Conservation (phyloP, 352 stramenopile species). For the Halophytophthora batemanensis region DNA sequence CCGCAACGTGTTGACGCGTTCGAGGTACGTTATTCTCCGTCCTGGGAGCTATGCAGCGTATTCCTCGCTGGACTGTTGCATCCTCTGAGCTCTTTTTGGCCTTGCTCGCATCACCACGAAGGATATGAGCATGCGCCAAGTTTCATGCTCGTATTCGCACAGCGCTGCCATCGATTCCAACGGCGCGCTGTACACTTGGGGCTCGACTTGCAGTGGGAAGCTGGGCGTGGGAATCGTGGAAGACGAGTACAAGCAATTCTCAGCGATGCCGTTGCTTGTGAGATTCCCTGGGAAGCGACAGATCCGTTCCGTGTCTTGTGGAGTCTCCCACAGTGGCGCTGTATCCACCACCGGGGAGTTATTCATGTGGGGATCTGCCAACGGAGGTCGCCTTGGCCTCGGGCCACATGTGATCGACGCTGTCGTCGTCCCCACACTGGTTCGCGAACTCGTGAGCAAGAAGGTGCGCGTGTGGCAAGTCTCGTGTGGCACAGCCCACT, state of each 20-base stretch:
- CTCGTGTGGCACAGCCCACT: slow-evolving; percentile 73
- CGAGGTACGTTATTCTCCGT: slow-evolving; percentile 22
- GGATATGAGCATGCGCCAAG: slow-evolving; percentile 40
- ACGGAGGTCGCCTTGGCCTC: slow-evolving; percentile 90
- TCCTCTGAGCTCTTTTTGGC: slow-evolving; percentile 1
- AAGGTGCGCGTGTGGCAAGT: slow-evolving; percentile 79
- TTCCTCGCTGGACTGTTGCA: slow-evolving; percentile 1
- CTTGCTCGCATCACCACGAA: slow-evolving; percentile 4
- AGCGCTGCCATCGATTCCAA: slow-evolving; percentile 77
- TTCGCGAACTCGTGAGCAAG: slow-evolving; percentile 60
- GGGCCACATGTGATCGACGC: slow-evolving; percentile 60
- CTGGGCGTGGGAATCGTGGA: slow-evolving; percentile 84
- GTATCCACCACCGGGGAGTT: slow-evolving; percentile 67
- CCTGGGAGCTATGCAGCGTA: slow-evolving; percentile 12
- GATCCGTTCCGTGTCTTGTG: slow-evolving; percentile 85
- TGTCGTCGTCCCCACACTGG: slow-evolving; percentile 74
- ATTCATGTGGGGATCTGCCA: slow-evolving; percentile 90
- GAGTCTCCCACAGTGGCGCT: slow-evolving; percentile 75
- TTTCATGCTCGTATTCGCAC: slow-evolving; percentile 83
- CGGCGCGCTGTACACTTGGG: slow-evolving; percentile 88
- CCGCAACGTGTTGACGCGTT: slow-evolving; percentile 58
- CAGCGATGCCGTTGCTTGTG: slow-evolving; percentile 60
- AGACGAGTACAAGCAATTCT: slow-evolving; percentile 82
- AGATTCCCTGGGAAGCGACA: slow-evolving; percentile 60
- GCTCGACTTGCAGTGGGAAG: slow-evolving; percentile 76